Evolutionary conservation across 208 protist species (phyloP).

Genomic region (Leishmania arabica): DNA sequence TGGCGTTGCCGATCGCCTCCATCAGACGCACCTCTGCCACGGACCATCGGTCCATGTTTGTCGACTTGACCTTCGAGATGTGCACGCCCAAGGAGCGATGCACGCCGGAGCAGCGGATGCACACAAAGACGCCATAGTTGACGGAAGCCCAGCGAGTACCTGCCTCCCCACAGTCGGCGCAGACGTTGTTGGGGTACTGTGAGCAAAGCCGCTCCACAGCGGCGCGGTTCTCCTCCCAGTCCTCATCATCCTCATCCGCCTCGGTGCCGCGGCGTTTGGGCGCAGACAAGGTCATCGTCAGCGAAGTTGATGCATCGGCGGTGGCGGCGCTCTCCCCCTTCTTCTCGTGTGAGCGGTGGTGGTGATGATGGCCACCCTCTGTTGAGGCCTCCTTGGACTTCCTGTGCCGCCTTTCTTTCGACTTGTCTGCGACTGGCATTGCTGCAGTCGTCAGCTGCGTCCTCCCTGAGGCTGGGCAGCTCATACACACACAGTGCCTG

Average conservation of each 20-base stretch:
- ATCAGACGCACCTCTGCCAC: conserved; percentile 65
- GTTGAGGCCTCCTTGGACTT: conserved; percentile 9
- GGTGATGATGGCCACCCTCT: not conserved
- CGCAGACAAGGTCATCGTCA: not conserved
- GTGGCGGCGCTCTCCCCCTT: not conserved
- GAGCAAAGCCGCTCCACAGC: conserved; percentile 66
- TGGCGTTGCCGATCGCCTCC: conserved; percentile 74
- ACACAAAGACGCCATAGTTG: conserved; percentile 92
- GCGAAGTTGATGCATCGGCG: not conserved
- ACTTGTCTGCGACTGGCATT: not conserved
- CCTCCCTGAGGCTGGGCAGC: not conserved
- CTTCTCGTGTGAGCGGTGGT: not conserved
- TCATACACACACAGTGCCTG: not conserved
- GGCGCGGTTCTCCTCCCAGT: conserved; percentile 67
- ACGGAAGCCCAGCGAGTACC: conserved; percentile 90
- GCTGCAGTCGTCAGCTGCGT: conserved; percentile 1
- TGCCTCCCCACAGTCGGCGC: conserved; percentile 79
- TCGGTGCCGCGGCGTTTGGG: not conserved
- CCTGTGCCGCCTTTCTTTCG: conserved; percentile 9
- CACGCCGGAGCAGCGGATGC: conserved; percentile 93
- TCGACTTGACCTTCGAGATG: conserved; percentile 93
- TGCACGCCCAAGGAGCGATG: conserved; percentile 94
- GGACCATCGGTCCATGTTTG: conserved; percentile 92
- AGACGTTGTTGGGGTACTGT: conserved; percentile 71
- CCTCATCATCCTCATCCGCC: conserved; percentile 36